phyloP scores from a whole-genome alignment of 306 rosid species.

The Neltuma alba region DNA sequence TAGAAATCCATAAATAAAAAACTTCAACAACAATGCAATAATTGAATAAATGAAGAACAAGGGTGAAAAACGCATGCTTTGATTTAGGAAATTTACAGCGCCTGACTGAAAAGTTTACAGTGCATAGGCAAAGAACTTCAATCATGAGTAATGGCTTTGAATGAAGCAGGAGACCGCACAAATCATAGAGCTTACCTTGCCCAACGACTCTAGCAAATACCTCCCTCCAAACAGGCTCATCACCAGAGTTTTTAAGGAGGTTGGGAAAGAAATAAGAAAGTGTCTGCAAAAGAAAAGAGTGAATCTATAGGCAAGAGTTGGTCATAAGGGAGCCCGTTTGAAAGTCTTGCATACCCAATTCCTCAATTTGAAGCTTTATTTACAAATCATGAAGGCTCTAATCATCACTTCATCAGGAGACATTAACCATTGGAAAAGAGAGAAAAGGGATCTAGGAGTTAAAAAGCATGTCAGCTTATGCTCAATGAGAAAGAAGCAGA shows the following conservation, averaged over 20 bases:
- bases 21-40: slow-evolving; percentile 23
- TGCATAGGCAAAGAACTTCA: neutral
- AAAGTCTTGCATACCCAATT: slow-evolving; percentile 18
- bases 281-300: slow-evolving; percentile 12
- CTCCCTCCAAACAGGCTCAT: slow-evolving; percentile 17
- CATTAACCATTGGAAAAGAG: neutral
- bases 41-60: slow-evolving; percentile 12
- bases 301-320: neutral
- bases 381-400: slow-evolving; percentile 7
- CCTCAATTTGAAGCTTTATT: slow-evolving; percentile 16
- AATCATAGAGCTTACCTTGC: slow-evolving; percentile 23
- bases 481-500: slow-evolving; percentile 1
- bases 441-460: slow-evolving; percentile 2
- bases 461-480: slow-evolving; percentile 1
- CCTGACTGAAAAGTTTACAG: neutral
- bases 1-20: slow-evolving; percentile 1
- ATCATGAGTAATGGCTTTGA: slow-evolving; percentile 7
- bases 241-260: neutral
- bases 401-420: slow-evolving; percentile 18
- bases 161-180: slow-evolving; percentile 14
- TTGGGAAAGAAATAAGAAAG: slow-evolving; percentile 4
- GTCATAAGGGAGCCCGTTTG: neutral
- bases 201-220: slow-evolving; percentile 23
- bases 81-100: slow-evolving; percentile 17
- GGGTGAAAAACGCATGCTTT: neutral